phyloP scores from a whole-genome alignment of 176 grass and related monocot species.

The Aegilops longissima region DNA sequence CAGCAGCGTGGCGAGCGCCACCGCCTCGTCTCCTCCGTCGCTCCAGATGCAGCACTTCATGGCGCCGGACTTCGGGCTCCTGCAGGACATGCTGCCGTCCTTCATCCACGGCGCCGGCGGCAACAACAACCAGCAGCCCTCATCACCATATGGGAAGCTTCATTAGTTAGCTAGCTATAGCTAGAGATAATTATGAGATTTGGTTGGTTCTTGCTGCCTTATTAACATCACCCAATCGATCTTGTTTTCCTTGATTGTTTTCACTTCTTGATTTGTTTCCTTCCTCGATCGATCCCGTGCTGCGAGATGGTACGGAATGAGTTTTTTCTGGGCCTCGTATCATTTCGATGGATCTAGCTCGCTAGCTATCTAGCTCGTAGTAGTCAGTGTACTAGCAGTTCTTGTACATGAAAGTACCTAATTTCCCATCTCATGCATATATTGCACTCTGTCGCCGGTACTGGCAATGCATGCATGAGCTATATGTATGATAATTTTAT shows the following conservation, averaged over 20 bases:
- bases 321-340: slow-evolving; percentile 38
- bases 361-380: slow-evolving; percentile 16
- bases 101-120: slow-evolving; percentile 41
- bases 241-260: background rate
- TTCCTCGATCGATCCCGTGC: background rate
- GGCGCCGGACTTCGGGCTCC: slow-evolving; percentile 68
- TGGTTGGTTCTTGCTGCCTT: slow-evolving; percentile 29
- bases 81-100: slow-evolving; percentile 87
- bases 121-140: slow-evolving; percentile 17
- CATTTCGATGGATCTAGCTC: slow-evolving; percentile 29
- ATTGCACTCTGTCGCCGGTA: slow-evolving; percentile 34
- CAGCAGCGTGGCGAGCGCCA: background rate
- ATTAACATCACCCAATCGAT: slow-evolving; percentile 38
- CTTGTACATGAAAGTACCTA: slow-evolving; percentile 54
- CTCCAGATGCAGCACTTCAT: slow-evolving; percentile 70
- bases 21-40: background rate
- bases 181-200: slow-evolving; percentile 40
- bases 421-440: slow-evolving; percentile 33
- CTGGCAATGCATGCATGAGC: slow-evolving; percentile 33
- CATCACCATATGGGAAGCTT: slow-evolving; percentile 9
- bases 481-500: slow-evolving; percentile 56
- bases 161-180: slow-evolving; percentile 23
- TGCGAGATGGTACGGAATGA: slow-evolving; percentile 31
- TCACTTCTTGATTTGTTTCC: slow-evolving; percentile 39
- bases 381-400: slow-evolving; percentile 34